phyloP scores from a whole-genome alignment of 768 basidiomycete species.

The Hypsizygus marmoreus region DNA sequence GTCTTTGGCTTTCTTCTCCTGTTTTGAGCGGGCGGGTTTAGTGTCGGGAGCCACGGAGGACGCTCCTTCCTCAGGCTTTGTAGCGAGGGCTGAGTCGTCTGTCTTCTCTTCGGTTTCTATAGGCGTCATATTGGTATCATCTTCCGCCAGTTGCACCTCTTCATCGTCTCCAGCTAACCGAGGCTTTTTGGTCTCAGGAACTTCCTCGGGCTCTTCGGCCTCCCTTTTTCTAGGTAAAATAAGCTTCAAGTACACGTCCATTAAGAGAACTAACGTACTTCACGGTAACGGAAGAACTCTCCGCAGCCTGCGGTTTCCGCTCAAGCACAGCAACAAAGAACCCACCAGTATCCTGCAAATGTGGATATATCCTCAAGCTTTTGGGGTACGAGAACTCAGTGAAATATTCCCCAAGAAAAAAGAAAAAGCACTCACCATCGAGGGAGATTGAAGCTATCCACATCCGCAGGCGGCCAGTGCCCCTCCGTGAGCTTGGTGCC shows the following conservation, averaged over 20 bases:
- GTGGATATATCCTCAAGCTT: constrained; percentile 90
- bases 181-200: constrained; percentile 53
- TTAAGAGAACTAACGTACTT: constrained; percentile 17
- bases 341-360: constrained; percentile 94
- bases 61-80: neutral
- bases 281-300: neutral
- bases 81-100: too few relatives aligned
- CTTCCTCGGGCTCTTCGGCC: constrained; percentile 38
- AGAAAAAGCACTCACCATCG: constrained; percentile 58
- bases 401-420: neutral
- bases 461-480: constrained; percentile 81
- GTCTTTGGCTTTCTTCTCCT: constrained; percentile 19
- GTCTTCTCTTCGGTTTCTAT: constrained; percentile 1
- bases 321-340: constrained; percentile 95
- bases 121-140: constrained; percentile 6
- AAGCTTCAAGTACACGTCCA: neutral
- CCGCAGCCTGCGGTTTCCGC: constrained; percentile 32
- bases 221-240: constrained; percentile 49
- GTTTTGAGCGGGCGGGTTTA: constrained; percentile 14
- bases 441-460: constrained; percentile 58
- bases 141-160: neutral
- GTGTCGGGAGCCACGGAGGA: neutral
- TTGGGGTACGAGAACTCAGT: neutral
- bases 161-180: constrained; percentile 35
- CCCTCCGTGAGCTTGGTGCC: constrained; percentile 68